Evolutionary conservation across 2,329 filamentous ascomycete species (phyloP).

Genomic region (Zymoseptoria passerinii): DNA sequence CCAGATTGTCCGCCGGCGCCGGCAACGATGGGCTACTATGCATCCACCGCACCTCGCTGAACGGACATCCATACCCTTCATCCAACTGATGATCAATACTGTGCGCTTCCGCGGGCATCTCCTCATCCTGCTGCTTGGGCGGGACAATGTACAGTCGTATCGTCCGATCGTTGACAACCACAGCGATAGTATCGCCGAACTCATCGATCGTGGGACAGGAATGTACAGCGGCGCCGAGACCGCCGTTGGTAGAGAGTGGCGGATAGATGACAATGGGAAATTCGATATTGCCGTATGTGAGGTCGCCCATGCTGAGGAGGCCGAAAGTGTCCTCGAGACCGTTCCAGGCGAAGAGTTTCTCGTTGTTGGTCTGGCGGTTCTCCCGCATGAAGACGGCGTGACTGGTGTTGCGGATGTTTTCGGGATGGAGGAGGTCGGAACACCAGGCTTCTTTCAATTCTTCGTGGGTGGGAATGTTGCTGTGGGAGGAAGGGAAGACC

Average conservation of each 20-base stretch:
- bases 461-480: conserved; percentile 26
- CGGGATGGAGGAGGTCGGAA: conserved; percentile 30
- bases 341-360: conserved; percentile 32
- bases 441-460: conserved; percentile 34
- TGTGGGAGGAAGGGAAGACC: conserved; percentile 26
- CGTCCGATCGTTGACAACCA: conserved; percentile 33
- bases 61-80: conserved; percentile 32
- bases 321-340: conserved; percentile 31
- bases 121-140: conserved; percentile 21
- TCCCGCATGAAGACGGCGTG: conserved; percentile 31
- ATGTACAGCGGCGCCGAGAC: conserved; percentile 31
- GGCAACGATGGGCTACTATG: conserved; percentile 25
- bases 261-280: conserved; percentile 33
- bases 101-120: conserved; percentile 28
- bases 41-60: conserved; percentile 30
- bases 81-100: conserved; percentile 33
- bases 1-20: conserved; percentile 18
- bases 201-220: conserved; percentile 30
- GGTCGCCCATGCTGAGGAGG: conserved; percentile 27
- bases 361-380: conserved; percentile 23
- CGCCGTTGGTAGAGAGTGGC: conserved; percentile 30
- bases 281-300: conserved; percentile 30
- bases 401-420: conserved; percentile 32
- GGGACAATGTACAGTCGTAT: conserved; percentile 31
- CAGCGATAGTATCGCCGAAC: conserved; percentile 30